Conservation (phyloP, 106 monocot genomes). For the Dendrobium catenatum region DNA sequence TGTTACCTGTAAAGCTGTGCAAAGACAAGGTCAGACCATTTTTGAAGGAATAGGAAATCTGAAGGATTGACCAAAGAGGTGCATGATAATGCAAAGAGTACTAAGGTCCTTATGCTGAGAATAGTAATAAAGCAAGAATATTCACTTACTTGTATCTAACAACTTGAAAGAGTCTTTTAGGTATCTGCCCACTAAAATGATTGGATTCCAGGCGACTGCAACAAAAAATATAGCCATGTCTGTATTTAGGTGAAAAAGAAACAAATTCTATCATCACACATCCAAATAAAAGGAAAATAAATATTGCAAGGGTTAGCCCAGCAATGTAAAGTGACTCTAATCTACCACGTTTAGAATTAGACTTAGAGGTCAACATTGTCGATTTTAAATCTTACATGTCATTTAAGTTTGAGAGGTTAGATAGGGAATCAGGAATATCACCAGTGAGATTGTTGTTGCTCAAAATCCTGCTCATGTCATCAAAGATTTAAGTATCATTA, state of each 20-base stretch:
- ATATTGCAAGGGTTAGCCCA: background rate
- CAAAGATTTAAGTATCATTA: slow-evolving; percentile 4
- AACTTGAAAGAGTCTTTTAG: slow-evolving; percentile 49
- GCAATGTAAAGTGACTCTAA: background rate
- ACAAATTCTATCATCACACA: background rate
- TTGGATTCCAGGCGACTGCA: slow-evolving; percentile 65
- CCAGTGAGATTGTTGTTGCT: slow-evolving; percentile 72
- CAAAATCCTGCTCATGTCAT: slow-evolving; percentile 49
- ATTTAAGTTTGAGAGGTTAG: slow-evolving; percentile 46
- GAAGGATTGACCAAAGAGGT: background rate
- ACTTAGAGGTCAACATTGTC: background rate
- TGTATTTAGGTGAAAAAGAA: background rate
- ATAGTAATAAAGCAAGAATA: background rate
- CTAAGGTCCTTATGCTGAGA: background rate
- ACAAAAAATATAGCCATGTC: background rate
- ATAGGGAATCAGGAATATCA: slow-evolving; percentile 68
- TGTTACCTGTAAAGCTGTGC: slow-evolving; percentile 82
- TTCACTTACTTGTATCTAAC: slow-evolving; percentile 62
- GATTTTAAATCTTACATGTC: slow-evolving; percentile 48
- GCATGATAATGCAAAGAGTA: background rate
- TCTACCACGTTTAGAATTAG: background rate
- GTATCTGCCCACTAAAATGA: slow-evolving; percentile 66
- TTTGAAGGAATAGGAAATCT: background rate
- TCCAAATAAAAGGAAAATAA: background rate
- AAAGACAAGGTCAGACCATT: slow-evolving; percentile 2